A percentile compares a stretch with the other conserved stretches of the same genome.
phyloP scores from a whole-genome alignment of 441 rosid genomes.

The Kokia cookei region DNA sequence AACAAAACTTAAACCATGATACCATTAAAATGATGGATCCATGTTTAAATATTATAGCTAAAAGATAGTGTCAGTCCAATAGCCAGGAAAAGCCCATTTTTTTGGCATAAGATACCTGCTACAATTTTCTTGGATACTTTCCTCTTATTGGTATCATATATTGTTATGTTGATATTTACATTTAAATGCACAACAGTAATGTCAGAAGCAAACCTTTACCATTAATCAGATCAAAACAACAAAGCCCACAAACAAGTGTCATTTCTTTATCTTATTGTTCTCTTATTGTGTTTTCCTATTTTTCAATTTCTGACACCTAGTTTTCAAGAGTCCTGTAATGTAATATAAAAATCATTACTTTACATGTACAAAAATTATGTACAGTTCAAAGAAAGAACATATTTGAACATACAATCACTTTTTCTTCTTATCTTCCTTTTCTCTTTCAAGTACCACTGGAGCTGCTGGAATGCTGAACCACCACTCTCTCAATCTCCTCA shows the following conservation, averaged over 20 bases:
- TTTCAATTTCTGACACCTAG: slow-evolving; percentile 3
- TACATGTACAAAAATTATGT: background rate
- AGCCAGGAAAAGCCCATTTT: too few species aligned
- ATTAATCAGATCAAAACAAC: too few species aligned
- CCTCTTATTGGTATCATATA: too few species aligned
- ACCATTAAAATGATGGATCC: too few species aligned
- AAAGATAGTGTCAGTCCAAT: too few species aligned
- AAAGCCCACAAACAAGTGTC: background rate
- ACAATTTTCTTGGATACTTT: too few species aligned
- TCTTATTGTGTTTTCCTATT: background rate
- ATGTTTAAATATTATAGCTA: too few species aligned
- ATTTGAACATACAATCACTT: slow-evolving; percentile 29
- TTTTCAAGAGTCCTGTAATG: background rate
- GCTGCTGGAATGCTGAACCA: slow-evolving; percentile 98
- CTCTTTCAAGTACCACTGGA: slow-evolving; percentile 41
- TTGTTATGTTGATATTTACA: too few species aligned
- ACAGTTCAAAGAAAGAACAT: background rate
- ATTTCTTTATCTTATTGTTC: background rate
- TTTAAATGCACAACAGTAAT: too few species aligned
- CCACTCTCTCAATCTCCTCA: slow-evolving; percentile 83
- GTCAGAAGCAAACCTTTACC: background rate
- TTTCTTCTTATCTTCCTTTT: slow-evolving; percentile 57
- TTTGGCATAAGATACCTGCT: too few species aligned
- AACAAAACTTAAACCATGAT: too few species aligned
- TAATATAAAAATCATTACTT: background rate